phyloP scores from a whole-genome alignment of 352 stramenopile species.

The Peronospora farinosa region DNA sequence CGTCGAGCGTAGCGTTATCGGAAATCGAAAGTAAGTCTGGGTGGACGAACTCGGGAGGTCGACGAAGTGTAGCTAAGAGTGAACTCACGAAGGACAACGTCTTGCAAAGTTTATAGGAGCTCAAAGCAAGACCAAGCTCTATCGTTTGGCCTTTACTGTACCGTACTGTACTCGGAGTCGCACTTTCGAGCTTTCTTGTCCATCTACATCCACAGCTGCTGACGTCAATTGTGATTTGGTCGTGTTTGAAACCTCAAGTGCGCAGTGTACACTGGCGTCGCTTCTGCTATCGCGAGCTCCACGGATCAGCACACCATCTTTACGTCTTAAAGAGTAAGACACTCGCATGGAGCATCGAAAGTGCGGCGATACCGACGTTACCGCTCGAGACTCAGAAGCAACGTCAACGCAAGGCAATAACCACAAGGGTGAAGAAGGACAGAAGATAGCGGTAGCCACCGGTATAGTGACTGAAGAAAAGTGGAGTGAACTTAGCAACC shows the following conservation, averaged over 20 bases:
- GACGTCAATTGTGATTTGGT: slow-evolving; percentile 24
- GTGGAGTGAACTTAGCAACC: slow-evolving; percentile 37
- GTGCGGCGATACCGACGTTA: background rate
- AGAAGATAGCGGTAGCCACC: background rate
- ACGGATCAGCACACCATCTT: slow-evolving; percentile 14
- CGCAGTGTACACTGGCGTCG: background rate
- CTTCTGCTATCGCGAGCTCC: slow-evolving; percentile 10
- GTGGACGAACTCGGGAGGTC: background rate
- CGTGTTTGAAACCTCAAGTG: slow-evolving; percentile 20
- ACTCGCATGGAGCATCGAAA: slow-evolving; percentile 14
- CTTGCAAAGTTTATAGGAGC: slow-evolving; percentile 22
- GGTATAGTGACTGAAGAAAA: slow-evolving; percentile 27
- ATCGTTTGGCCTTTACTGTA: slow-evolving; percentile 13
- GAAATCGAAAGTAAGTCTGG: too few species aligned
- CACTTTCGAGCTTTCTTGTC: slow-evolving; percentile 12
- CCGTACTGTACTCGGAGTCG: background rate
- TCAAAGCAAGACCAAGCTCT: slow-evolving; percentile 5
- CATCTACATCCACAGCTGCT: slow-evolving; percentile 13
- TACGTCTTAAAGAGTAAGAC: background rate
- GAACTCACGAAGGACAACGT: slow-evolving; percentile 13
- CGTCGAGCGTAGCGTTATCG: slow-evolving; percentile 12
- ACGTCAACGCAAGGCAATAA: slow-evolving; percentile 6
- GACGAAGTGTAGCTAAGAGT: slow-evolving; percentile 2
- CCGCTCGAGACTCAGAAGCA: background rate
- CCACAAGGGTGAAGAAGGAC: slow-evolving; percentile 4